phyloP scores from a whole-genome alignment of 306 rosid species.

The Erythrophleum fordii region DNA sequence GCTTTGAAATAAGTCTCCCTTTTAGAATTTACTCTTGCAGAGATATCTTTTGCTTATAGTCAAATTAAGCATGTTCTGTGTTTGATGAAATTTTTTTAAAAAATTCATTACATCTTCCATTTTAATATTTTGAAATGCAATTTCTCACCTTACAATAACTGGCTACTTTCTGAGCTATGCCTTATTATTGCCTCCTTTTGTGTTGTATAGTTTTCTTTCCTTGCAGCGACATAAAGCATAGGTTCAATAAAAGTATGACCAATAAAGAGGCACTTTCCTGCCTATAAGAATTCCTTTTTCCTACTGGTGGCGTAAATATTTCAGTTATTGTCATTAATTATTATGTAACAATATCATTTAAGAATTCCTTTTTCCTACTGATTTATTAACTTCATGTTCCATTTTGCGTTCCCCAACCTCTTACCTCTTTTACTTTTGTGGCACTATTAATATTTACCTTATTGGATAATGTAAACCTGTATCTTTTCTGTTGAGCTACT shows the following conservation, averaged over 20 bases:
- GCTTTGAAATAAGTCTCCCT: not conserved
- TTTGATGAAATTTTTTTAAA: not conserved
- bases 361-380: slow-evolving; percentile 12
- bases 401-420: too few species aligned
- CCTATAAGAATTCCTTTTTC: slow-evolving; percentile 13
- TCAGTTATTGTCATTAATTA: not conserved
- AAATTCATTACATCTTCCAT: slow-evolving; percentile 1
- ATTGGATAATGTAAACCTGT: not conserved
- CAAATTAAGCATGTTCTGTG: slow-evolving; percentile 4
- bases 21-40: slow-evolving; percentile 1
- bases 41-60: slow-evolving; percentile 1
- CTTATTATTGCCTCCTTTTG: slow-evolving; percentile 1
- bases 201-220: not conserved
- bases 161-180: not conserved
- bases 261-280: not conserved
- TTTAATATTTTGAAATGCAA: slow-evolving; percentile 11
- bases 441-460: slow-evolving; percentile 9
- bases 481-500: slow-evolving; percentile 18
- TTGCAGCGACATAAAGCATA: not conserved
- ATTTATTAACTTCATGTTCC: too few species aligned
- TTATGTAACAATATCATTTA: not conserved
- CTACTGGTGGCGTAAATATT: not conserved
- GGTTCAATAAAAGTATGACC: not conserved
- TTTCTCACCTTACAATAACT: slow-evolving; percentile 9
- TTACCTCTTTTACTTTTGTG: slow-evolving; percentile 15